Conservation (phyloP, 306 rosid species). For the Hippophae rhamnoides region DNA sequence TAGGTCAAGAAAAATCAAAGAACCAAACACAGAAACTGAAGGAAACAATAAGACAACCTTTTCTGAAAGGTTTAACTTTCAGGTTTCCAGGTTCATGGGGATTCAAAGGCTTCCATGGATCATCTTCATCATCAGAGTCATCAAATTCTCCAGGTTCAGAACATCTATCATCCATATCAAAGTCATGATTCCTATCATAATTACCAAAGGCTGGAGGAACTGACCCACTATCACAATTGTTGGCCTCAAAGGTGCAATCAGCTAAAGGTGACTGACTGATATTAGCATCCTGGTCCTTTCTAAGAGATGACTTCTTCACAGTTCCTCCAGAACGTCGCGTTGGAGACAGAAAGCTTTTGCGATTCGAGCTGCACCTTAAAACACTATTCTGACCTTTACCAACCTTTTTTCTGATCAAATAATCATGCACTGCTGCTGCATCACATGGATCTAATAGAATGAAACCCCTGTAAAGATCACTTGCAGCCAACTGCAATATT, state of each 20-base stretch:
- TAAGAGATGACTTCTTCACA: slow-evolving; percentile 34
- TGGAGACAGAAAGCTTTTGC: slow-evolving; percentile 52
- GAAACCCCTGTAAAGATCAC: slow-evolving; percentile 61
- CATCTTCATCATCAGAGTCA: slow-evolving; percentile 49
- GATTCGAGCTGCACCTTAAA: slow-evolving; percentile 38
- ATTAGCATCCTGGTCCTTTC: slow-evolving; percentile 45
- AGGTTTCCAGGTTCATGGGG: slow-evolving; percentile 87
- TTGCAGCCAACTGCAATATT: slow-evolving; percentile 73
- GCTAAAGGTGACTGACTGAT: slow-evolving; percentile 31
- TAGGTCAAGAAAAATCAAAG: slow-evolving; percentile 1
- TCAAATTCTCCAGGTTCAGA: slow-evolving; percentile 37
- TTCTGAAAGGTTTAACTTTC: slow-evolving; percentile 72
- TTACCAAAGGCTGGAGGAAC: slow-evolving; percentile 37
- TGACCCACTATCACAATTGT: slow-evolving; percentile 24
- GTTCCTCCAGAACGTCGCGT: slow-evolving; percentile 52
- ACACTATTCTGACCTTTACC: slow-evolving; percentile 36
- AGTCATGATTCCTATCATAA: slow-evolving; percentile 27
- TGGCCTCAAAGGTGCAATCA: slow-evolving; percentile 13
- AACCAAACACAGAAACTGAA: slow-evolving; percentile 1
- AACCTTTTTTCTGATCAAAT: slow-evolving; percentile 37
- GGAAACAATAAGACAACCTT: slow-evolving; percentile 43
- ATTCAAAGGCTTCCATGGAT: slow-evolving; percentile 93
- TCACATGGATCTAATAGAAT: slow-evolving; percentile 77
- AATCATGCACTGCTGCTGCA: slow-evolving; percentile 58
- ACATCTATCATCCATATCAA: slow-evolving; percentile 47